A percentile compares a stretch with the other conserved stretches of the same genome.
Conservation (phyloP, 31 red algal species). For the Odonthalia washingtoniensis region DNA sequence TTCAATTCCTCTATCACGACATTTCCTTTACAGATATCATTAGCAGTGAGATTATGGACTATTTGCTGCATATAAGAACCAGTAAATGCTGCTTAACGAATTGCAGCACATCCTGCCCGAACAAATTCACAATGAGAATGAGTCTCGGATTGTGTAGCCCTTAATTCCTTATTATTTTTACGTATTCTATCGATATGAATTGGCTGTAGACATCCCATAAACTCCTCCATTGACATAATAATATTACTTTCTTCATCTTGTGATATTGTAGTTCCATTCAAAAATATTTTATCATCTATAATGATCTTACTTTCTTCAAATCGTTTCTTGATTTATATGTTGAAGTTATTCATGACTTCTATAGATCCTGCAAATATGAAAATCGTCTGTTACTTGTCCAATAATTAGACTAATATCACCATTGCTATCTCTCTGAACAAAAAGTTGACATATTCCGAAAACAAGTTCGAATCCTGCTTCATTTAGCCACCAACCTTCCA, state of each 20-base stretch:
- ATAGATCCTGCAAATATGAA: conserved; percentile 1
- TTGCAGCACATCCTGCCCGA: neutral
- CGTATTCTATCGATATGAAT: neutral
- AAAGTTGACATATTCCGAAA: conserved; percentile 41
- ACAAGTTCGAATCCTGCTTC: neutral
- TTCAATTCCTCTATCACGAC: conserved; percentile 22
- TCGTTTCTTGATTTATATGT: neutral
- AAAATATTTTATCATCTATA: neutral
- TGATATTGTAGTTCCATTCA: conserved; percentile 23
- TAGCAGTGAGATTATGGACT: neutral
- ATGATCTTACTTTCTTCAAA: conserved; percentile 33
- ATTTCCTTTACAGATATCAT: conserved; percentile 31
- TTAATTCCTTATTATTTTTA: neutral
- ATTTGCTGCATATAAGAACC: conserved; percentile 15
- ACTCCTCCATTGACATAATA: conserved; percentile 25
- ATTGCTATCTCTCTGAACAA: neutral
- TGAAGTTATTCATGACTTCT: neutral
- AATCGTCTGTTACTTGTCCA: conserved; percentile 29
- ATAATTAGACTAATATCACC: neutral
- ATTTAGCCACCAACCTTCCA: conserved; percentile 1
- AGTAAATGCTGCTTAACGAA: conserved; percentile 21
- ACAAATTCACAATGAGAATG: neutral
- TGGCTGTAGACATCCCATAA: neutral
- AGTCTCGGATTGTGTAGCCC: neutral
- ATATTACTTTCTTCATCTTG: neutral